phyloP scores from a whole-genome alignment of 192 early-diverging fungal species.

The Cetraspora pellucida region DNA sequence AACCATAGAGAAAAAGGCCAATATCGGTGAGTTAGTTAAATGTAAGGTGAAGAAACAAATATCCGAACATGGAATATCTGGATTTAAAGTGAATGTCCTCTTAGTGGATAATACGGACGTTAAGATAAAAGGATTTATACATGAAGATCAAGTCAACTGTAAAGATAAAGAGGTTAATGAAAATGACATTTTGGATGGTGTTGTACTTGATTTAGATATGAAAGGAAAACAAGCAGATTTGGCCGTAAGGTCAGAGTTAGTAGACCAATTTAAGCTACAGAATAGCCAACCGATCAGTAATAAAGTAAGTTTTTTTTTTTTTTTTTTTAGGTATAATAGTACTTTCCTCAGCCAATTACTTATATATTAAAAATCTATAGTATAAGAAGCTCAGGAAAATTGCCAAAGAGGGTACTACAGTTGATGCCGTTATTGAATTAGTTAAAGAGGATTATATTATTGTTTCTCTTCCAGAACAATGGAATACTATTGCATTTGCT shows the following conservation, averaged over 20 bases:
- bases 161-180: conserved; percentile 44
- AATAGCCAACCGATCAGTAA: background rate
- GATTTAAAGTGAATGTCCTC: background rate
- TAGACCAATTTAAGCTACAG: conserved; percentile 22
- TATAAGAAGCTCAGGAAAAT: conserved; percentile 35
- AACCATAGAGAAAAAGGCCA: conserved; percentile 41
- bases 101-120: conserved; percentile 27
- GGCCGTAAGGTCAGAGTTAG: conserved; percentile 50
- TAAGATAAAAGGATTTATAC: conserved; percentile 61
- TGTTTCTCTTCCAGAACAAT: conserved; percentile 59
- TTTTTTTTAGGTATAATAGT: no score
- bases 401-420: conserved; percentile 38
- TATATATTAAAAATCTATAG: conserved; percentile 12
- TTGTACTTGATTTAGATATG: conserved; percentile 71
- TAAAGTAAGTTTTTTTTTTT: no score
- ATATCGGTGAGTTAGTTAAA: conserved; percentile 53
- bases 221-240: conserved; percentile 69
- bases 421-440: conserved; percentile 68
- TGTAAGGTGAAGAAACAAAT: conserved; percentile 51
- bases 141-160: conserved; percentile 56
- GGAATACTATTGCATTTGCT: conserved; percentile 61
- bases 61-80: conserved; percentile 39
- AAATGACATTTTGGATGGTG: conserved; percentile 54
- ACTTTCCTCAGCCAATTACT: background rate
- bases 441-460: conserved; percentile 83